A percentile compares a stretch with the other conserved stretches of the same genome.
These are phyloP conservation scores for Chytriomyces sp. DNA, from an alignment of 192 early-diverging fungal species.

Conservation along the genomic window DNA sequence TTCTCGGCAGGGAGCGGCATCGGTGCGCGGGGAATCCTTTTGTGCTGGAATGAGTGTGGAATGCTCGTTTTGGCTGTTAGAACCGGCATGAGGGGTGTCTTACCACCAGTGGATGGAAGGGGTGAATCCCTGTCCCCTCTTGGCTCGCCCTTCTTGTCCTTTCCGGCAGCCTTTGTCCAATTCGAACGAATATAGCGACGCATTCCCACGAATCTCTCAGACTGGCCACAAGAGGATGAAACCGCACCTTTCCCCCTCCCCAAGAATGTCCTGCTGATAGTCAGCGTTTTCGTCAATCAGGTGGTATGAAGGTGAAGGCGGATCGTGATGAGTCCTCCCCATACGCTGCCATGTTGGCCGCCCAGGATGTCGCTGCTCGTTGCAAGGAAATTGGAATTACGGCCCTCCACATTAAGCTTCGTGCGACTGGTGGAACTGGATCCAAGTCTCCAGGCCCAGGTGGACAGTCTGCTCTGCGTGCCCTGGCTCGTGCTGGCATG, in stretches of 20 bases:
- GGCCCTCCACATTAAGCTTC: slow-evolving; percentile 99
- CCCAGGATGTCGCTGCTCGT: slow-evolving; percentile 96
- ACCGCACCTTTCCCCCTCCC: slow-evolving; percentile 45
- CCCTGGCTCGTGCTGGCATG: slow-evolving; percentile 97
- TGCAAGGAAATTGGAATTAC: slow-evolving; percentile 99
- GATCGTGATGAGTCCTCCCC: slow-evolving; percentile 99
- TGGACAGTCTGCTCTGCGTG: slow-evolving; percentile 97
- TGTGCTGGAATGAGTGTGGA: neutral
- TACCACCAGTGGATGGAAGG: neutral
- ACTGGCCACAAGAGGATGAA: slow-evolving; percentile 59
- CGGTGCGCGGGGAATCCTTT: slow-evolving; percentile 10
- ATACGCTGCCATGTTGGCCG: slow-evolving; percentile 99
- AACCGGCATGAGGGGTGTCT: too few relatives aligned
- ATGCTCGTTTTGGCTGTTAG: too few relatives aligned
- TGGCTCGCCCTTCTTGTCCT: neutral
- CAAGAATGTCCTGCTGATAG: neutral
- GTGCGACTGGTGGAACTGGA: slow-evolving; percentile 99
- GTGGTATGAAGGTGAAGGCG: slow-evolving; percentile 99
- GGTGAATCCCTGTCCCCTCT: slow-evolving; percentile 14
- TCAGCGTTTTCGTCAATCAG: slow-evolving; percentile 48
- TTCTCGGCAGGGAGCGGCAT: slow-evolving; percentile 12
- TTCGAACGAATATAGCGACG: too few relatives aligned
- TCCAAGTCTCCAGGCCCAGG: slow-evolving; percentile 97
- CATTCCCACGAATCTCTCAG: too few relatives aligned
- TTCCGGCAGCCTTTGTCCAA: too few relatives aligned